Percentiles rank a stretch among this genome's conserved stretches.
These are phyloP conservation scores for Solanum dulcamara DNA, from an alignment of 257 asterid species.

Conservation along the genomic window DNA sequence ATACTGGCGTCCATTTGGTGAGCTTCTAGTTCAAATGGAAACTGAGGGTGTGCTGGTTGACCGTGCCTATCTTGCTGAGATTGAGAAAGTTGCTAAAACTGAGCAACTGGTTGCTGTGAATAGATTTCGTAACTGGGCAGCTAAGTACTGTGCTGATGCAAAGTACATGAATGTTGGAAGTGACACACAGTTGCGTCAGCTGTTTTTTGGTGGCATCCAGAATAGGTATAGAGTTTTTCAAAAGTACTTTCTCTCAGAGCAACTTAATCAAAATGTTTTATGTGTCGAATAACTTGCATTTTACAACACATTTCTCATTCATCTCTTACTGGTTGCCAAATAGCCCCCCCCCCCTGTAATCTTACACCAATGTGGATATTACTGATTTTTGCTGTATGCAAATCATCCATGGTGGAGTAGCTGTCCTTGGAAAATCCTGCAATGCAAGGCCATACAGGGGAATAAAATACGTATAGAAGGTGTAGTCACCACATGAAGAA, in stretches of 20 bases:
- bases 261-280: neutral
- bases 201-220: constrained; percentile 83
- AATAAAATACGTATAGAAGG: neutral
- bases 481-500: neutral
- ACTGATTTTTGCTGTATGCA: neutral
- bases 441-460: neutral
- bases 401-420: neutral
- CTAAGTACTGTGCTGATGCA: constrained; percentile 78
- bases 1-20: constrained; percentile 91
- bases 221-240: constrained; percentile 42
- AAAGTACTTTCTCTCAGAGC: neutral
- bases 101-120: constrained; percentile 81
- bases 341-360: neutral
- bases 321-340: neutral
- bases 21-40: constrained; percentile 87
- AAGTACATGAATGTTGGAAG: constrained; percentile 89
- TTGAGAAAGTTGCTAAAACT: constrained; percentile 76
- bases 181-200: constrained; percentile 82
- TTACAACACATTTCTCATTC: neutral
- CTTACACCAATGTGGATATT: neutral
- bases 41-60: constrained; percentile 90
- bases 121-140: constrained; percentile 90
- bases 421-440: neutral
- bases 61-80: constrained; percentile 78
- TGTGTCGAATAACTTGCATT: neutral